Percentiles rank a stretch among this genome's conserved stretches.
These are phyloP conservation scores for Periconia sp. DNA, from an alignment of 2,329 filamentous ascomycete genomes.

Conservation along the genomic window DNA sequence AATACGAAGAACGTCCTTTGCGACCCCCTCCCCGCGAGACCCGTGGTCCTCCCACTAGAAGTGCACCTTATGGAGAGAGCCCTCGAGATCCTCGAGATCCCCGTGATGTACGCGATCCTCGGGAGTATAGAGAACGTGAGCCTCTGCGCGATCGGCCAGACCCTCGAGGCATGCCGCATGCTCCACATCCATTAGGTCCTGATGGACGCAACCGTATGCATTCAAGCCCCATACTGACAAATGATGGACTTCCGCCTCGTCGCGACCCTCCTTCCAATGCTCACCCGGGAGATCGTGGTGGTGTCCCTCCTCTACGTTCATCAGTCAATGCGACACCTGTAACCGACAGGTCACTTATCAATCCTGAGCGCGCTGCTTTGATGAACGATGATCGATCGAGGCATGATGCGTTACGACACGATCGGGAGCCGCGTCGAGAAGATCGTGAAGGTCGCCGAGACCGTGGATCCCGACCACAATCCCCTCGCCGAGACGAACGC, in stretches of 20 bases:
- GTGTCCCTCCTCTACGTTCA: conserved; percentile 20
- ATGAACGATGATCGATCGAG: conserved; percentile 38
- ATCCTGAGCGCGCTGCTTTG: conserved; percentile 48
- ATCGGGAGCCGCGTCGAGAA: conserved; percentile 3
- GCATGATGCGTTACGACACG: conserved; percentile 24
- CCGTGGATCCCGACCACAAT: conserved; percentile 2
- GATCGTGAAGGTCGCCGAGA: conserved; percentile 13
- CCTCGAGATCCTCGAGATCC: conserved; percentile 29
- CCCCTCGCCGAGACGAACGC: conserved; percentile 2
- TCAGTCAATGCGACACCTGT: conserved; percentile 12
- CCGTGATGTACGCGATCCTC: conserved; percentile 20
- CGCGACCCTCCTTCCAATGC: conserved; percentile 24
- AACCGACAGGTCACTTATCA: conserved; percentile 34
- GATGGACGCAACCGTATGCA: conserved; percentile 25
- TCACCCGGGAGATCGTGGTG: conserved; percentile 27
- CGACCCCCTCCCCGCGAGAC: conserved; percentile 37
- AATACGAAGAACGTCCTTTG: conserved; percentile 40
- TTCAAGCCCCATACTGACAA: conserved; percentile 22
- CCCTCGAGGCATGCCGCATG: conserved; percentile 23
- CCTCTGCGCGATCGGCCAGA: conserved; percentile 22
- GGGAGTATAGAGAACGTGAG: conserved; percentile 17
- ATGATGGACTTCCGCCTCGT: conserved; percentile 24
- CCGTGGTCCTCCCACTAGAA: conserved; percentile 26
- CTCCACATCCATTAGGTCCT: conserved; percentile 16
- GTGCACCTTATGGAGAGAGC: conserved; percentile 25